Evolutionary conservation across 2,329 filamentous ascomycete species (phyloP).

Genomic region (Metarhizium sp.): DNA sequence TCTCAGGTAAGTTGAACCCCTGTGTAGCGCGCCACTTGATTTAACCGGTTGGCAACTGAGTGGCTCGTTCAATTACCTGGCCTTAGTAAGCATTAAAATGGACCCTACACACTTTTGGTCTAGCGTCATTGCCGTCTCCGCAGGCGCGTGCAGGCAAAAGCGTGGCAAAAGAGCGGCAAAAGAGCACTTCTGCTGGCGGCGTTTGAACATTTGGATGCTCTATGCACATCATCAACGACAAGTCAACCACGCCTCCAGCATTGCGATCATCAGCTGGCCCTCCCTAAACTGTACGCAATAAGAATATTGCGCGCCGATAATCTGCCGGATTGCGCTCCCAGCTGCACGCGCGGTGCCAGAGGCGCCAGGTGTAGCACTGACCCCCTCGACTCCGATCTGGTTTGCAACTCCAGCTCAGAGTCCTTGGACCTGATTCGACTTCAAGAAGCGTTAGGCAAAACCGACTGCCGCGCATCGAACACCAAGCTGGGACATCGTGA

Average conservation of each 20-base stretch:
- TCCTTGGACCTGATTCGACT: slow-evolving; percentile 7
- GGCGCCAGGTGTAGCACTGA: slow-evolving; percentile 23
- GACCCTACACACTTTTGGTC: background rate
- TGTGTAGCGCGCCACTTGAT: no score
- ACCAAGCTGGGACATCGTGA: background rate
- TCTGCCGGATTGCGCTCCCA: slow-evolving; percentile 15
- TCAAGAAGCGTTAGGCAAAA: background rate
- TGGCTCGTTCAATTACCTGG: no score
- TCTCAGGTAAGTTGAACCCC: no score
- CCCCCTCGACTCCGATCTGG: slow-evolving; percentile 12
- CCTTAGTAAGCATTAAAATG: background rate
- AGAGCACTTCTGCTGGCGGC: slow-evolving; percentile 1
- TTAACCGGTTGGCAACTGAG: no score
- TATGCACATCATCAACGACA: background rate
- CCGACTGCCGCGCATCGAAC: background rate
- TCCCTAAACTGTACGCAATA: background rate
- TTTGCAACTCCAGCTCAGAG: background rate
- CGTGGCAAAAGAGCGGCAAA: background rate
- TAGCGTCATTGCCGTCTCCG: background rate
- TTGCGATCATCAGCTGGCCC: slow-evolving; percentile 1
- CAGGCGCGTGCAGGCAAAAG: background rate
- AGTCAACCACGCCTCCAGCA: slow-evolving; percentile 1
- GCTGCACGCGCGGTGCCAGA: slow-evolving; percentile 23
- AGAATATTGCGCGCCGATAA: slow-evolving; percentile 5
- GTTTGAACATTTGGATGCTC: background rate